Conservation (phyloP, 2,329 filamentous ascomycete genomes). For the Pseudogymnoascus sp. region DNA sequence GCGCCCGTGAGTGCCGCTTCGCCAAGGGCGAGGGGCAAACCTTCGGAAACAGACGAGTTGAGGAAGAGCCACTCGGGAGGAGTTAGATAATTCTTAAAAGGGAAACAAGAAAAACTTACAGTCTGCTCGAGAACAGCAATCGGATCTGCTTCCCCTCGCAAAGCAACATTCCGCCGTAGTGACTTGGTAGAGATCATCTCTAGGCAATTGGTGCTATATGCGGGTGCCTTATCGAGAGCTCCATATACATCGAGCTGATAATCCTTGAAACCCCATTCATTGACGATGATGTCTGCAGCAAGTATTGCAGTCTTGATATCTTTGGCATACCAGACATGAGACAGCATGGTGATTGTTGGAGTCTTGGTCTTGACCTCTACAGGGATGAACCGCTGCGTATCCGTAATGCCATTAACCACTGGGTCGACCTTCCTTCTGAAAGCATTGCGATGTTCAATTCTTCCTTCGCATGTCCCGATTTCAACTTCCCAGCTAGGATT, state of each 20-base stretch:
- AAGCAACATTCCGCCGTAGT: slow-evolving; percentile 20
- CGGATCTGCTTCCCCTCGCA: slow-evolving; percentile 38
- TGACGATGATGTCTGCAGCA: slow-evolving; percentile 58
- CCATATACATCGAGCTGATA: slow-evolving; percentile 58
- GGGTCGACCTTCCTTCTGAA: slow-evolving; percentile 56
- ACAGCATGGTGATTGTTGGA: slow-evolving; percentile 59
- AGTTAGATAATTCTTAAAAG: neutral
- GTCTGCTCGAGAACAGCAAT: slow-evolving; percentile 34
- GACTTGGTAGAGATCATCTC: slow-evolving; percentile 28
- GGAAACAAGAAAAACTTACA: slow-evolving; percentile 30
- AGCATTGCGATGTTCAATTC: slow-evolving; percentile 47
- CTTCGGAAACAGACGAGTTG: slow-evolving; percentile 50
- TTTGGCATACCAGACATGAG: slow-evolving; percentile 50
- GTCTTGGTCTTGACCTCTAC: slow-evolving; percentile 51
- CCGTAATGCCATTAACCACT: slow-evolving; percentile 57
- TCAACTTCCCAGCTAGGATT: slow-evolving; percentile 59
- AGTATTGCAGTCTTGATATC: slow-evolving; percentile 59
- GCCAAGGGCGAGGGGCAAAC: slow-evolving; percentile 49
- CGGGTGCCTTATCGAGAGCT: slow-evolving; percentile 54
- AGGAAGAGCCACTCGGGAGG: slow-evolving; percentile 40
- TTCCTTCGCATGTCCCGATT: slow-evolving; percentile 51
- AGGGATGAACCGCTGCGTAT: slow-evolving; percentile 53
- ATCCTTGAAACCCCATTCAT: slow-evolving; percentile 58
- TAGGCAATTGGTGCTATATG: slow-evolving; percentile 54
- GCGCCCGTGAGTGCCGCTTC: slow-evolving; percentile 50